Base-by-base conservation (phyloP, 1,284 basidiomycete genomes). In the Bondarzewia mesenterica region DNA sequence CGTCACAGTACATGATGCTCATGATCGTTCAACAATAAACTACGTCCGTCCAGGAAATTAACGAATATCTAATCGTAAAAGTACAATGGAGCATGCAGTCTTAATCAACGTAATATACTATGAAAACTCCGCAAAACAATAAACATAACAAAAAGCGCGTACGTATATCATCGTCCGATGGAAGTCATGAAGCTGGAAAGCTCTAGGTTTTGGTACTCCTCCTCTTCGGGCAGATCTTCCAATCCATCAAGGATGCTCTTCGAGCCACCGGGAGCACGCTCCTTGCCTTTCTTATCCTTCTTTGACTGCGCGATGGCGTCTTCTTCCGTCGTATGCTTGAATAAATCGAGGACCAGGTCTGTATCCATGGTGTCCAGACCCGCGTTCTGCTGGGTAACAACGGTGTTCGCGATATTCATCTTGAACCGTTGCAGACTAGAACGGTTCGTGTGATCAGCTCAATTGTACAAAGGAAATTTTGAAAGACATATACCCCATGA, bases 301-400 rank as follows among this genome's bases (percentile, higher is more conserved):
- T n/a, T 32, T 32, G 12, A n/a, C 29, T 32, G 29, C 10, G 10
- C 12, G 0, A 73, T 69, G 41, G 82, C 80, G 54, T 89, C 85
- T 53, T 88, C 87, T 42, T 74, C 72, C 5, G 81, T 81, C 6
- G 89, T 91, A 16, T 85, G 84, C 58, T 75, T 80, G 78, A 99
- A 99, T 39, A 99, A 76, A 65, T 99, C 96, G 36, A 99, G 73
- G 36, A 99, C 94, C 54, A 93, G 83, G 61, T 97, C 94, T 0
- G 96, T 98, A 60, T 96, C 94, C 93, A 99, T 98, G 3, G 91
- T 90, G 0, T 85, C 77, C 50, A 99, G 70, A 26, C 92, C 93
- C 2, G 92, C 78, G 65, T 99, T 99, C 65, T 99, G 94, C 66
- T 99, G n/a, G n/a, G 92, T 98, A 36, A 99, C 91, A 50, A 99